Evolutionary conservation across 768 basidiomycete species (phyloP).

Genomic region (Suillus alpinus): DNA sequence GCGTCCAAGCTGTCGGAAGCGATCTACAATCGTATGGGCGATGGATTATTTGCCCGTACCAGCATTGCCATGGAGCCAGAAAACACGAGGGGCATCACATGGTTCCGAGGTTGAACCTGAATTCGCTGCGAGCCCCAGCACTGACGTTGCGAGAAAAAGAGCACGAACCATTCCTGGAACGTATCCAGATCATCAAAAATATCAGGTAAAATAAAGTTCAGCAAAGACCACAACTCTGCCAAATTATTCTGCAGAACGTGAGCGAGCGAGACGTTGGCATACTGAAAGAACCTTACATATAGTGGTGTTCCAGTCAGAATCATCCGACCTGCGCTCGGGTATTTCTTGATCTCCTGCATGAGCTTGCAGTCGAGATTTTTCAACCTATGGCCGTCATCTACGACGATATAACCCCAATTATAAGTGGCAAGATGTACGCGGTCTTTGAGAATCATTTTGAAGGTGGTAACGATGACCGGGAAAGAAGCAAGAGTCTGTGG

Average conservation of each 20-base stretch:
- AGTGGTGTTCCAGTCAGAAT: slow-evolving; percentile 95
- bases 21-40: no score
- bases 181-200: slow-evolving; percentile 87
- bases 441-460: slow-evolving; percentile 90
- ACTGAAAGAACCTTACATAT: slow-evolving; percentile 54
- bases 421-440: slow-evolving; percentile 61
- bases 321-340: slow-evolving; percentile 81
- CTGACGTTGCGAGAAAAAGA: neutral
- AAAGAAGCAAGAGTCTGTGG: slow-evolving; percentile 39
- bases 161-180: slow-evolving; percentile 81
- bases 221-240: slow-evolving; percentile 88
- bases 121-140: neutral
- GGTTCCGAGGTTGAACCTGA: slow-evolving; percentile 71
- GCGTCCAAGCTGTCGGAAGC: no score
- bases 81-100: no score
- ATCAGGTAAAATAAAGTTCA: slow-evolving; percentile 94
- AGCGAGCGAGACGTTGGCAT: neutral
- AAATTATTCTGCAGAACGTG: slow-evolving; percentile 78
- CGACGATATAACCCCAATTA: slow-evolving; percentile 89
- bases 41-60: no score
- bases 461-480: slow-evolving; percentile 87
- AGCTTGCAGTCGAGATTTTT: slow-evolving; percentile 94
- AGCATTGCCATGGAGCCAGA: no score
- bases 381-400: slow-evolving; percentile 92
- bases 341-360: slow-evolving; percentile 87